A percentile compares a stretch with the other conserved stretches of the same genome.
These are phyloP conservation scores for Volvox reticuliferus DNA, from an alignment of 139 green algal species.

Conservation along the genomic window DNA sequence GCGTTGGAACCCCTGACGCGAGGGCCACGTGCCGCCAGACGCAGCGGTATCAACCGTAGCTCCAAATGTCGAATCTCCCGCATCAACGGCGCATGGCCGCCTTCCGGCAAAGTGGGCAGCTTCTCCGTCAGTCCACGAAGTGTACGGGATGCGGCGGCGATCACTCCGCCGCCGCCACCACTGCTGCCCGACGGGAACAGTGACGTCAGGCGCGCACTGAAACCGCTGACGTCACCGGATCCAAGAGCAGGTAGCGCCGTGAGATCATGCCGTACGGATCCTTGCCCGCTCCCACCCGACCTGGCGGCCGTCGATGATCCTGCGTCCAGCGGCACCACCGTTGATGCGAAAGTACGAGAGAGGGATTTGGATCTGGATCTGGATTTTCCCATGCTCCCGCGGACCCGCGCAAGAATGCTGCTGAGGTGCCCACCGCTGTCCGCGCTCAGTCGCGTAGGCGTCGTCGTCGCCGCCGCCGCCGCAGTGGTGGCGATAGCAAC, in stretches of 20 bases:
- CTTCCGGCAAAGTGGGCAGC: constrained; percentile 39
- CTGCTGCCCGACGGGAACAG: background rate
- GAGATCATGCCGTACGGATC: background rate
- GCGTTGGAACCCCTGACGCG: background rate
- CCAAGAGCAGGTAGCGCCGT: background rate
- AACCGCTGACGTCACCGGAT: background rate
- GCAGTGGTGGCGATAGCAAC: background rate
- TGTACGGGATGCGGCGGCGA: background rate
- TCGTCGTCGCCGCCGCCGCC: background rate
- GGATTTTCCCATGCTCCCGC: background rate
- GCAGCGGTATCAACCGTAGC: constrained; percentile 21
- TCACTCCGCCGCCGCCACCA: background rate
- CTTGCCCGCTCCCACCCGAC: background rate
- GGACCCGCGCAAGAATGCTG: background rate
- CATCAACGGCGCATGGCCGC: background rate
- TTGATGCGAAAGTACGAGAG: background rate
- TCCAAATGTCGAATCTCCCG: constrained; percentile 15
- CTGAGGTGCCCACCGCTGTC: background rate
- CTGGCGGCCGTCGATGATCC: background rate
- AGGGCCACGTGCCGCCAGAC: background rate
- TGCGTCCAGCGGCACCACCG: background rate
- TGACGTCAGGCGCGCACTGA: background rate
- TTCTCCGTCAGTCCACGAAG: background rate
- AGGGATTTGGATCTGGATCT: constrained; percentile 1
- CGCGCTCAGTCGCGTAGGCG: background rate